Base-by-base conservation (phyloP, 2,329 filamentous ascomycete species). In the Chrysosporium queenslandicum region DNA sequence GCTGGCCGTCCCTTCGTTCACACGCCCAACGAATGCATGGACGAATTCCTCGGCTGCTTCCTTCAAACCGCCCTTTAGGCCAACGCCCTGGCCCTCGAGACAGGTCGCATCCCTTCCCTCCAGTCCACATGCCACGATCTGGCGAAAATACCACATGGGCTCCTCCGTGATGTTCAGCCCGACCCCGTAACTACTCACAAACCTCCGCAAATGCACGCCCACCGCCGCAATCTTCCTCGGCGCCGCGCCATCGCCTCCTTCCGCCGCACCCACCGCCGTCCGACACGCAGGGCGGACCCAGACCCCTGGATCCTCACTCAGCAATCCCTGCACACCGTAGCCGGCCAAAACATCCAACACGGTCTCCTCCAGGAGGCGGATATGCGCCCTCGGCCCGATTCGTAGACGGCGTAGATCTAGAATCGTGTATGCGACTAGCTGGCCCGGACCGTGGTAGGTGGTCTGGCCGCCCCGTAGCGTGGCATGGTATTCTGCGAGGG, bases 391-490 rank as follows among this genome's bases (percentile, higher is more conserved):
- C 11, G 92, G 84, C 3, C 79, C 82, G 18, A 92, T 72, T 0
- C 72, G 70, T 58, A 88, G 78, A 9, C 78, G 75, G 51, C 80
- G 80, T 53, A 97, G 77, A 66, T 95, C 88, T n/a, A 94, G 67
- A 47, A 96, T 80, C 2, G 91, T 88, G 74, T 94, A 98, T n/a
- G 90, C 81, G 32, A 96, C 86, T 46, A 94, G 71, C 67, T 98
- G 92, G 0, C 91, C 91, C 0, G 91, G 92, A 0, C 91, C 92
- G 66, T 98, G 92, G 72, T 95, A 97, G 2, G 92, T 97, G 0
- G 87, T 90, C 58, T 94, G 82, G 0, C 92, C 92, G 56, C 92
- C 92, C 51, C 92, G 82, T n/a, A 82, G 78, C 12, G 87, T 85
- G 61, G 82, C 77, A 40, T 80, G 69, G 60, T 92, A 80, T n/a